Evolutionary conservation across 1,139 yeast species (phyloP).

Genomic region (Debaryomyces robertsiae): DNA sequence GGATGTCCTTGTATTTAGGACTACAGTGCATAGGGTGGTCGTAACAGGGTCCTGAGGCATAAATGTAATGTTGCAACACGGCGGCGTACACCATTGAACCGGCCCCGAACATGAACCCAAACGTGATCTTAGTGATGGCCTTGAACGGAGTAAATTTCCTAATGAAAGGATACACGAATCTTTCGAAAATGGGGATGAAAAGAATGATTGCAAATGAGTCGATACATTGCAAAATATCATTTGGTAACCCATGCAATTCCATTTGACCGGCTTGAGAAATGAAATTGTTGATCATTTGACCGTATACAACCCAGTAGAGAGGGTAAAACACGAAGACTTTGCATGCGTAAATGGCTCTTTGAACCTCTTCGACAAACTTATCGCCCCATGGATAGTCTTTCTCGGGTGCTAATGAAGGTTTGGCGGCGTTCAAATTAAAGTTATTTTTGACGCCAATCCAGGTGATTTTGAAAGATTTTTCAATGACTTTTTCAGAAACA

Average conservation of each 20-base stretch:
- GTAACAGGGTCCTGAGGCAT: constrained; percentile 77
- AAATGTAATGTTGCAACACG: constrained; percentile 73
- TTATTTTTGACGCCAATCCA: constrained; percentile 50
- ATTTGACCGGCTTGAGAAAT: constrained; percentile 66
- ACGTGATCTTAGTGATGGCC: constrained; percentile 72
- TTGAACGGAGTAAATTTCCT: constrained; percentile 59
- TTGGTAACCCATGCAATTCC: constrained; percentile 66
- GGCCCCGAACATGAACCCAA: constrained; percentile 75
- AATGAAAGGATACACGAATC: constrained; percentile 55
- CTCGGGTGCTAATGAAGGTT: constrained; percentile 52
- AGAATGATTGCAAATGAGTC: constrained; percentile 63
- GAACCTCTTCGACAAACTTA: constrained; percentile 63
- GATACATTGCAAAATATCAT: constrained; percentile 64
- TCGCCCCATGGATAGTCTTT: constrained; percentile 57
- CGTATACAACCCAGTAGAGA: constrained; percentile 67
- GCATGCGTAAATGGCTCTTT: constrained; percentile 60
- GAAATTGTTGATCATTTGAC: constrained; percentile 67
- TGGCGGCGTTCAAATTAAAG: constrained; percentile 55
- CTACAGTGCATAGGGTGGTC: constrained; percentile 51
- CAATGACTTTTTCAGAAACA: constrained; percentile 63
- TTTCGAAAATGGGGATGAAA: constrained; percentile 62
- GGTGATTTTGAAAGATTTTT: constrained; percentile 54
- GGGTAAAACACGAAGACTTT: constrained; percentile 65
- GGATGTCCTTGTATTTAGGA: constrained; percentile 32
- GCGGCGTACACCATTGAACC: constrained; percentile 80